Evolutionary conservation across 768 basidiomycete genomes (phyloP), one percentile per base, ranked within the genome.

Genomic region (Cytidiella melzeri): DNA sequence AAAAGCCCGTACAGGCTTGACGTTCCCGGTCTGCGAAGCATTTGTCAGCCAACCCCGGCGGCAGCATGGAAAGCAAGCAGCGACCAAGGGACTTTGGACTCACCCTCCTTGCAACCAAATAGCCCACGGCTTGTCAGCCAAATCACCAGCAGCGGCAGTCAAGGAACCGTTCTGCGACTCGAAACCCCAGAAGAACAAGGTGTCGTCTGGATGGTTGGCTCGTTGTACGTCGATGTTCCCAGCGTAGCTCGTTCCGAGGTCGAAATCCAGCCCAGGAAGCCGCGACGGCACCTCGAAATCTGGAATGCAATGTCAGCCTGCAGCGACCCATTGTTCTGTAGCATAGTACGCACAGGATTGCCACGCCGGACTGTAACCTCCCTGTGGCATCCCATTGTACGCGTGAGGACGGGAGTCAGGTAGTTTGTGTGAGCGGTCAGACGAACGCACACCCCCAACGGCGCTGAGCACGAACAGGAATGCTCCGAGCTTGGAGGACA

Each of bases 1-100:
- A 84, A 67, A 43, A 83, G 64, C 4, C 84, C 84, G 40, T 74
- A 65, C 59, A 87, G 67, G 61, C 84, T 84, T 11, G 86, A 87
- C 4, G 83, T 76, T 18, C 86, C 86, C 3, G 85, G 84, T 15
- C 85, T 74, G 45, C 12, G 13, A 19, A 15, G 23, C 15, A 21
- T 13, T 26, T n/a, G 81, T 66, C 48, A 82, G 62, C 10, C 5
- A 41, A n/a, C 20, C 15, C 15, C 15, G 18, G 21, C 38, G 6
- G 18, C 18, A 26, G 30, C 25, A 4, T 9, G 39, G 9, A 10
- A 43, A 21, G 40, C 12, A 27, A 30, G 44, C 13, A n/a, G 43
- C 15, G n/a, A n/a, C n/a, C n/a, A n/a, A n/a, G n/a, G n/a, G n/a
- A n/a, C n/a, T n/a, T n/a, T n/a, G n/a, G n/a, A 44, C 63, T 21